Percentiles rank a stretch among this genome's conserved stretches.
phyloP scores from a whole-genome alignment of 2,329 filamentous ascomycete genomes.

The Alternaria sp. region DNA sequence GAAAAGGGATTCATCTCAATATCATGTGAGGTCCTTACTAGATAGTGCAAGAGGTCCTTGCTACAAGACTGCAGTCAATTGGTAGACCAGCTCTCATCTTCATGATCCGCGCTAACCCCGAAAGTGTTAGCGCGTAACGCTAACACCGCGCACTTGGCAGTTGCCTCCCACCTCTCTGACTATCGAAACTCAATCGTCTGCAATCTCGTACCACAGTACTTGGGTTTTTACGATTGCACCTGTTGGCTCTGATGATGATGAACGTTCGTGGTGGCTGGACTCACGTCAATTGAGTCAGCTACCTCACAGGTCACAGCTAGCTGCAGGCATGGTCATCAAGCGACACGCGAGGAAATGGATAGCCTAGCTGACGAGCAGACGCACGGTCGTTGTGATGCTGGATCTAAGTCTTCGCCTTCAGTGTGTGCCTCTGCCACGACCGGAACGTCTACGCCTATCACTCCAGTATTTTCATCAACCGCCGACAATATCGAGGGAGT shows the following conservation, averaged over 20 bases:
- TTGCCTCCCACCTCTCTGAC: conserved; percentile 9
- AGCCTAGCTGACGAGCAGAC: background rate
- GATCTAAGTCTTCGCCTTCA: background rate
- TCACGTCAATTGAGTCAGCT: conserved; percentile 5
- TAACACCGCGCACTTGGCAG: conserved; percentile 11
- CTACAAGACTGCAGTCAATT: background rate
- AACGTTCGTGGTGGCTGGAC: conserved; percentile 4
- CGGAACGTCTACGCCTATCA: conserved; percentile 22
- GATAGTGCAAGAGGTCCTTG: background rate
- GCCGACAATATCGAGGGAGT: background rate
- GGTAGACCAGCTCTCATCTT: background rate
- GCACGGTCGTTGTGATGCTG: background rate
- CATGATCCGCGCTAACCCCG: background rate
- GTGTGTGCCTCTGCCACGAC: conserved; percentile 4
- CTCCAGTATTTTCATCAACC: conserved; percentile 19
- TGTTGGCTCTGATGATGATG: background rate
- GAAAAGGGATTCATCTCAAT: background rate
- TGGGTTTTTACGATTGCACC: background rate
- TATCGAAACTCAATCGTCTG: background rate
- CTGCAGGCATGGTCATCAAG: conserved; percentile 6
- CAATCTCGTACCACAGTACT: background rate
- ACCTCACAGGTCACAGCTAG: conserved; percentile 2
- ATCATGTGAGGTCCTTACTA: background rate
- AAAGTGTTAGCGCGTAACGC: conserved; percentile 17
- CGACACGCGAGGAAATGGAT: background rate